phyloP scores from a whole-genome alignment of 2,329 filamentous ascomycete species.

The Colletotrichum higginsianum region DNA sequence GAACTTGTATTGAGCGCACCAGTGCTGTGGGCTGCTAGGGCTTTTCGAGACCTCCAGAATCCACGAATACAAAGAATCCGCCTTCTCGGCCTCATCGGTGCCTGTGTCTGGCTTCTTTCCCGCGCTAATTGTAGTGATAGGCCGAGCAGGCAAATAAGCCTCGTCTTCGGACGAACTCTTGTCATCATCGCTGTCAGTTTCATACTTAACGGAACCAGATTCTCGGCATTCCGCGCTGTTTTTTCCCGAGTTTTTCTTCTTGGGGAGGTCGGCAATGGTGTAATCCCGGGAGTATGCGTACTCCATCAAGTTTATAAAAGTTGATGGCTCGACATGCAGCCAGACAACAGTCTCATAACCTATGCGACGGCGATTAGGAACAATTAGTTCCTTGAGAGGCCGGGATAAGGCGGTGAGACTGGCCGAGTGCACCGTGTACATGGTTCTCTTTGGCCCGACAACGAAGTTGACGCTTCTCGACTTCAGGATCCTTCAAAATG shows the following conservation, averaged over 20 bases:
- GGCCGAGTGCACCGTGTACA: background rate
- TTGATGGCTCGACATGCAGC: background rate
- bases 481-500: background rate
- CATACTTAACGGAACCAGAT: background rate
- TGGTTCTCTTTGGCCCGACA: background rate
- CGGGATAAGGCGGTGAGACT: background rate
- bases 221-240: too few relatives aligned
- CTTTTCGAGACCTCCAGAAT: background rate
- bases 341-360: background rate
- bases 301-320: slow-evolving; percentile 10
- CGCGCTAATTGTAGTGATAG: background rate
- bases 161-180: too few relatives aligned
- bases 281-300: slow-evolving; percentile 4
- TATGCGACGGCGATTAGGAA: too few relatives aligned
- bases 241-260: background rate
- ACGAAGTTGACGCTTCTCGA: background rate
- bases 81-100: background rate
- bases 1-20: background rate
- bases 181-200: too few relatives aligned
- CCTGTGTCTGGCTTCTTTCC: background rate
- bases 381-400: background rate
- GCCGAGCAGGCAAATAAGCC: too few relatives aligned
- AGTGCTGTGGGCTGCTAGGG: background rate
- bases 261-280: background rate
- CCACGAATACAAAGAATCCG: background rate